A percentile compares a stretch with the other conserved stretches of the same genome.
Conservation (phyloP, 495 filamentous ascomycete species). For the Hypoxylon fuscum region DNA sequence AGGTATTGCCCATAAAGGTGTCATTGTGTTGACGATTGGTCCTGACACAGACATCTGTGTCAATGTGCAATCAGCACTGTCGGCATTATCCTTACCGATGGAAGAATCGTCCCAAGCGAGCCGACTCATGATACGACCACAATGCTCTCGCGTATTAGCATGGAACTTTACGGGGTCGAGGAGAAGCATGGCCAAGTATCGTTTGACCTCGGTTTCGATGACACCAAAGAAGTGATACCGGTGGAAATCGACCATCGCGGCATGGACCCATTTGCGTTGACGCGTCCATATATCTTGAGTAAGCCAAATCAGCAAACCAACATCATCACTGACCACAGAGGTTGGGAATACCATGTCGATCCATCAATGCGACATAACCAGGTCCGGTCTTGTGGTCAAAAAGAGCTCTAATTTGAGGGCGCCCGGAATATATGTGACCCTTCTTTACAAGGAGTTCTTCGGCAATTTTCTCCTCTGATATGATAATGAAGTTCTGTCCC, state of each 20-base stretch:
- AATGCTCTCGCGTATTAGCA: conserved; percentile 55
- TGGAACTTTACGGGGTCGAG: conserved; percentile 57
- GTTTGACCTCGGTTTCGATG: conserved; percentile 55
- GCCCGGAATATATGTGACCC: conserved; percentile 63
- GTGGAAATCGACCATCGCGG: conserved; percentile 58
- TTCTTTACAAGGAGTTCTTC: conserved; percentile 63
- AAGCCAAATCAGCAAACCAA: neutral
- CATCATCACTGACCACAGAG: neutral
- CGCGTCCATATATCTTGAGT: conserved; percentile 53
- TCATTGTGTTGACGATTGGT: conserved; percentile 57
- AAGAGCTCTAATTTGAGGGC: conserved; percentile 58
- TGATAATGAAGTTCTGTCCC: conserved; percentile 59
- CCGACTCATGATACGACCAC: conserved; percentile 57
- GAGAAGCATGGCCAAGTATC: conserved; percentile 53
- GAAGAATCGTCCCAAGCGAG: conserved; percentile 59
- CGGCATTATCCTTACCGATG: conserved; percentile 52
- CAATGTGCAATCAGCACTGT: conserved; percentile 55
- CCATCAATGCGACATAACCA: conserved; percentile 58
- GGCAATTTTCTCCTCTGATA: conserved; percentile 65
- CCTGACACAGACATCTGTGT: conserved; percentile 60
- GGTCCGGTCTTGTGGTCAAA: conserved; percentile 59
- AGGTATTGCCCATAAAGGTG: conserved; percentile 56
- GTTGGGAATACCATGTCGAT: conserved; percentile 51
- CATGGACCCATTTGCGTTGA: conserved; percentile 59
- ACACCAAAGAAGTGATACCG: conserved; percentile 58